phyloP scores from a whole-genome alignment of 345 rosid species.

The Aethionema arabicum region DNA sequence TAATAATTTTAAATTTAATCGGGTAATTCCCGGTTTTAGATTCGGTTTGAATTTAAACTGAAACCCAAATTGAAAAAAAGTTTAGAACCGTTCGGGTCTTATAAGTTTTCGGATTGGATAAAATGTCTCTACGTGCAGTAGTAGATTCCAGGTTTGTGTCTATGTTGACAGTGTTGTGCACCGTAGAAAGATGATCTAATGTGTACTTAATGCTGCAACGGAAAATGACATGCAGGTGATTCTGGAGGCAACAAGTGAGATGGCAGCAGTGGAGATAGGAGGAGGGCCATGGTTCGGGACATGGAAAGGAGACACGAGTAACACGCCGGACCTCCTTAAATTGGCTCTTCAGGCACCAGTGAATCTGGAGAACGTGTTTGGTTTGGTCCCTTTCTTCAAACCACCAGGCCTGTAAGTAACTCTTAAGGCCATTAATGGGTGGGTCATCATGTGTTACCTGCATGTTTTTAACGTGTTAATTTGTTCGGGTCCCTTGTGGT shows the following conservation, averaged over 20 bases:
- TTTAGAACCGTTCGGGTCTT: no score
- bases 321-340: slow-evolving; percentile 59
- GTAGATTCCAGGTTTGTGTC: no score
- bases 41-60: no score
- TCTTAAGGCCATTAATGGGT: not conserved
- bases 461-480: not conserved
- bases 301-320: slow-evolving; percentile 70
- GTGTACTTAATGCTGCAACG: no score
- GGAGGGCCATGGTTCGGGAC: slow-evolving; percentile 97
- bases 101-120: no score
- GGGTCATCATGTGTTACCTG: no score
- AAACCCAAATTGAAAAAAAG: no score
- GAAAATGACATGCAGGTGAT: slow-evolving; percentile 44
- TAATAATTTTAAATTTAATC: not conserved
- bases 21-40: not conserved
- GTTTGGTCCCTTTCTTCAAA: slow-evolving; percentile 59
- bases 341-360: slow-evolving; percentile 53
- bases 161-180: not conserved
- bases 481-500: slow-evolving; percentile 16
- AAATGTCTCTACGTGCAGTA: no score
- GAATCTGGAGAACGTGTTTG: slow-evolving; percentile 55
- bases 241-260: slow-evolving; percentile 69
- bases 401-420: slow-evolving; percentile 81
- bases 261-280: slow-evolving; percentile 91
- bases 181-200: not conserved